A percentile compares a stretch with the other conserved stretches of the same genome.
Conservation (phyloP, 306 rosid species). For the Morella rubra region DNA sequence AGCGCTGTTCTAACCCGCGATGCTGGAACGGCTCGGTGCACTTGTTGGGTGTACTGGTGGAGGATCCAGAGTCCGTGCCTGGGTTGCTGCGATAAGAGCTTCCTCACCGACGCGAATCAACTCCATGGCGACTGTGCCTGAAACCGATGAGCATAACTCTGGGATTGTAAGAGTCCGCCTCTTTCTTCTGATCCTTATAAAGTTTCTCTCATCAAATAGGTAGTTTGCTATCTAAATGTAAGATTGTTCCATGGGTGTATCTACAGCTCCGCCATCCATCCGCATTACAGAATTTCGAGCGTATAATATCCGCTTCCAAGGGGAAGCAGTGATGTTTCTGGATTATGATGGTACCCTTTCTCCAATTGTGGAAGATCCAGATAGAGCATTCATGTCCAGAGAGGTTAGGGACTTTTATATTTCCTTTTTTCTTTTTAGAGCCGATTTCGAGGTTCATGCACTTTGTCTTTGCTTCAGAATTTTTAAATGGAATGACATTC, state of each 20-base stretch:
- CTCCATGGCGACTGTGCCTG: slow-evolving; percentile 31
- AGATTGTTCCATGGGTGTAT: too few relatives aligned
- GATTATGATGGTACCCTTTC: slow-evolving; percentile 98
- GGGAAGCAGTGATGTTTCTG: slow-evolving; percentile 76
- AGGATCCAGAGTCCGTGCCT: slow-evolving; percentile 48
- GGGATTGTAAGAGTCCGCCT: slow-evolving; percentile 55
- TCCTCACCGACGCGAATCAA: slow-evolving; percentile 72
- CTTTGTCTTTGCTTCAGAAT: not conserved
- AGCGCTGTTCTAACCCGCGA: slow-evolving; percentile 31
- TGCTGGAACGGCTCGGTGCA: slow-evolving; percentile 31
- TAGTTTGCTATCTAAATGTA: too few relatives aligned
- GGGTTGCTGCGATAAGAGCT: slow-evolving; percentile 88
- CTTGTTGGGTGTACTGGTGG: slow-evolving; percentile 37
- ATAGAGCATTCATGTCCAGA: slow-evolving; percentile 75
- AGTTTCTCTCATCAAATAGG: not conserved
- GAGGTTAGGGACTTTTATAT: slow-evolving; percentile 44
- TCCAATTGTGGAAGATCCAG: slow-evolving; percentile 87
- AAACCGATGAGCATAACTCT: slow-evolving; percentile 41
- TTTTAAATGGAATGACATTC: not conserved
- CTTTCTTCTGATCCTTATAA: not conserved
- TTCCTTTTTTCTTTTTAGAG: too few relatives aligned
- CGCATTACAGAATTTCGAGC: slow-evolving; percentile 62
- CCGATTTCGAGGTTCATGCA: not conserved
- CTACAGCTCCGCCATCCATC: slow-evolving; percentile 72
- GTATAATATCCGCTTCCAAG: slow-evolving; percentile 47